These are phyloP conservation scores for Pachysandra terminalis DNA, from an alignment of 164 flowering plant genomes.

Conservation along the genomic window DNA sequence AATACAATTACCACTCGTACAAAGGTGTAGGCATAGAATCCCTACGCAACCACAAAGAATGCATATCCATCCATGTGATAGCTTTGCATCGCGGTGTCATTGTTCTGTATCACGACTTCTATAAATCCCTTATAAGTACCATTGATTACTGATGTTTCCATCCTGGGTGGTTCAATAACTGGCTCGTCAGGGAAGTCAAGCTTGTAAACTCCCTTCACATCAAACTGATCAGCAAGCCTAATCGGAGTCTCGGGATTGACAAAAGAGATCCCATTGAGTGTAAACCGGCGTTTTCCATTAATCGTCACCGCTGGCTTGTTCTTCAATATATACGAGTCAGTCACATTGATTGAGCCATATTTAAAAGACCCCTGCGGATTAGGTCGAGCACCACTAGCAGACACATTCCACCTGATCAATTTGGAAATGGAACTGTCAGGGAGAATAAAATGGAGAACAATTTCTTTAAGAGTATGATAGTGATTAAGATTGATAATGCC, in stretches of 20 bases:
- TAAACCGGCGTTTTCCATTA: constrained; percentile 41
- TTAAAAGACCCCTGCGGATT: constrained; percentile 83
- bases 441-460: neutral
- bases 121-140: constrained; percentile 68
- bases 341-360: constrained; percentile 66
- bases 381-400: constrained; percentile 85
- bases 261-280: constrained; percentile 67
- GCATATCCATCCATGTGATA: constrained; percentile 76
- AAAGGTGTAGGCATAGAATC: neutral
- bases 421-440: neutral
- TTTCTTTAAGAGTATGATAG: neutral
- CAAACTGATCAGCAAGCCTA: constrained; percentile 56
- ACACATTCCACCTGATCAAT: constrained; percentile 46
- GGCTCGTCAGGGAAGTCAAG: constrained; percentile 59
- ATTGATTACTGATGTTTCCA: constrained; percentile 56
- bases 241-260: constrained; percentile 53
- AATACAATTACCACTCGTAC: neutral
- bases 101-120: constrained; percentile 68
- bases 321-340: constrained; percentile 40
- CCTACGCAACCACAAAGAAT: constrained; percentile 78
- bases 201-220: constrained; percentile 55
- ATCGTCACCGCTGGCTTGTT: constrained; percentile 42
- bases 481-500: neutral
- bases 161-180: constrained; percentile 27
- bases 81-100: constrained; percentile 58